phyloP scores from a whole-genome alignment of 805 yeast genomes.

The Kluyveromyces aestuarii region DNA sequence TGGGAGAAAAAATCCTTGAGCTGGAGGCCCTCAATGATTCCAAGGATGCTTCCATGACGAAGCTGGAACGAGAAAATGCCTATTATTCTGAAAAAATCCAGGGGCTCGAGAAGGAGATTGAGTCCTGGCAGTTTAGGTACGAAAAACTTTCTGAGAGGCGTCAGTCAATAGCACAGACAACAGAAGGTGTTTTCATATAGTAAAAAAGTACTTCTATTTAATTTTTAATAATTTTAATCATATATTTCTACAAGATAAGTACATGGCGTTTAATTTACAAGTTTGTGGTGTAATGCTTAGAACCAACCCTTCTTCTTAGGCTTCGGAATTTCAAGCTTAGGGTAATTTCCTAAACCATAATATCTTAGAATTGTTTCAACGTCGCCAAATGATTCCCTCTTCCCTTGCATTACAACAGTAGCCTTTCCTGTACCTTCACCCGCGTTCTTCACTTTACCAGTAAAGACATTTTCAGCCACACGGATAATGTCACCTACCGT shows the following conservation, averaged over 20 bases:
- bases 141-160: constrained; percentile 15
- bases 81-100: constrained; percentile 45
- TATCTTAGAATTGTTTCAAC: constrained; percentile 52
- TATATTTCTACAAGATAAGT: not conserved
- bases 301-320: constrained; percentile 19
- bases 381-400: constrained; percentile 79
- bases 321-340: constrained; percentile 7
- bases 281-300: constrained; percentile 4
- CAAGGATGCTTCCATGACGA: constrained; percentile 34
- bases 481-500: constrained; percentile 57
- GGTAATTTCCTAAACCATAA: constrained; percentile 59
- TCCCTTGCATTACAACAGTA: constrained; percentile 86
- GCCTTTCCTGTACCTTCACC: constrained; percentile 56
- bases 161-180: constrained; percentile 8
- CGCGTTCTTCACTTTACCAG: constrained; percentile 44
- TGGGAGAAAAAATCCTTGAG: constrained; percentile 35
- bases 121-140: constrained; percentile 42
- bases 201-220: not conserved
- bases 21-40: constrained; percentile 39
- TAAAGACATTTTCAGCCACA: constrained; percentile 68
- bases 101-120: constrained; percentile 46
- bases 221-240: not conserved
- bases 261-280: not conserved
- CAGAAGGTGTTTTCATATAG: constrained; percentile 21
- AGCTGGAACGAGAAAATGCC: constrained; percentile 47